A percentile compares a stretch with the other conserved stretches of the same genome.
Conservation (phyloP, 805 yeast genomes). For the Wickerhamomyces tratensis region DNA sequence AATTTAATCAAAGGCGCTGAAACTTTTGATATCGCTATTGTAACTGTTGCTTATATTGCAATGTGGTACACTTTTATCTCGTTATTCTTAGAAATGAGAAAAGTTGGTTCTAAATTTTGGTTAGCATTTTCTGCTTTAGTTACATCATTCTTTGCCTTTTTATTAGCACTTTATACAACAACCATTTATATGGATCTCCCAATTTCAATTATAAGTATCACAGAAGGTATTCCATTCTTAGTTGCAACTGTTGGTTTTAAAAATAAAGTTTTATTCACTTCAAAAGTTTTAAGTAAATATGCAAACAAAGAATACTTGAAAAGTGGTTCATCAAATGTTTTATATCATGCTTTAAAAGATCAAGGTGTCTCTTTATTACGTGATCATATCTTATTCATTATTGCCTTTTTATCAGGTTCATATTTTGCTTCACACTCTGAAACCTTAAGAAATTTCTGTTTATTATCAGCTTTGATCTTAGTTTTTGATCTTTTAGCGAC, state of each 20-base stretch:
- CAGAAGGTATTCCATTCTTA: constrained; percentile 90
- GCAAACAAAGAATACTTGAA: constrained; percentile 18
- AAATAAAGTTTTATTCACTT: constrained; percentile 67
- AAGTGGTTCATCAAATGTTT: constrained; percentile 23
- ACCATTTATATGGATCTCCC: constrained; percentile 44
- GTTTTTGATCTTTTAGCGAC: constrained; percentile 63
- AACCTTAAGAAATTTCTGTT: constrained; percentile 74
- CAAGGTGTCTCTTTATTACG: constrained; percentile 37
- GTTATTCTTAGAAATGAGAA: constrained; percentile 66
- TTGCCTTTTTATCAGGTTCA: constrained; percentile 60
- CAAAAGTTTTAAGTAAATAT: constrained; percentile 35
- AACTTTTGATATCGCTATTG: constrained; percentile 71
- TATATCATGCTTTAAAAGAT: constrained; percentile 24
- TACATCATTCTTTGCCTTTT: constrained; percentile 74
- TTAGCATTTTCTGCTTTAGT: constrained; percentile 70
- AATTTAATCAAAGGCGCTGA: constrained; percentile 62
- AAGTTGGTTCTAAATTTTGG: constrained; percentile 81
- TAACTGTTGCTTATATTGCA: constrained; percentile 73
- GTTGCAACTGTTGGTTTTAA: constrained; percentile 90
- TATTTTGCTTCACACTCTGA: constrained; percentile 55
- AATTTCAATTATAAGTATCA: constrained; percentile 63
- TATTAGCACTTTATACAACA: constrained; percentile 64
- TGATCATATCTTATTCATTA: constrained; percentile 67
- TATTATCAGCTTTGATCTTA: constrained; percentile 61
- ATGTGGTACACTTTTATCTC: constrained; percentile 78